phyloP scores from a whole-genome alignment of 352 stramenopile genomes.

The Pythium monospermum region DNA sequence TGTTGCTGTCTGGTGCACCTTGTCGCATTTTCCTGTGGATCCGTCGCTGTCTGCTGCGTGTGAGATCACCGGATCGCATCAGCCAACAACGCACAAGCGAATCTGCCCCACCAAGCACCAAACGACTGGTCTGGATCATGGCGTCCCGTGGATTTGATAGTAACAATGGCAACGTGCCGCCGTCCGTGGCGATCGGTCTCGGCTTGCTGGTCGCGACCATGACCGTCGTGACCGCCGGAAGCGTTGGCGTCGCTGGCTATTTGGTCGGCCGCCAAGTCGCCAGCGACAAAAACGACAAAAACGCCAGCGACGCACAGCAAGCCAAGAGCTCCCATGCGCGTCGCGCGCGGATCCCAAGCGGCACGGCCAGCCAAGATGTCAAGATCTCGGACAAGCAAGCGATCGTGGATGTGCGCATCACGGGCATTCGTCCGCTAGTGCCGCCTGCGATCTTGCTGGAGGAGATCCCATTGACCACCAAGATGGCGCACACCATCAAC shows the following conservation, averaged over 20 bases:
- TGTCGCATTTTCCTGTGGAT: slow-evolving; percentile 24
- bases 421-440: slow-evolving; percentile 79
- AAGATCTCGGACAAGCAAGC: slow-evolving; percentile 83
- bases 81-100: background rate
- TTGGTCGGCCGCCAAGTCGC: slow-evolving; percentile 48
- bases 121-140: slow-evolving; percentile 3
- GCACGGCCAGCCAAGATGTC: slow-evolving; percentile 66
- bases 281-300: slow-evolving; percentile 12
- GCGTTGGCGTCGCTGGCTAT: slow-evolving; percentile 64
- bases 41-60: background rate
- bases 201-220: slow-evolving; percentile 65
- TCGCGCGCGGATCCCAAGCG: slow-evolving; percentile 59
- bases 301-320: slow-evolving; percentile 12
- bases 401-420: slow-evolving; percentile 86
- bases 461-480: slow-evolving; percentile 74
- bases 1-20: slow-evolving; percentile 5
- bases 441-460: slow-evolving; percentile 80
- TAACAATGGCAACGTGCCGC: background rate
- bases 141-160: slow-evolving; percentile 10
- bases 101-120: slow-evolving; percentile 1
- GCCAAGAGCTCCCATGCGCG: slow-evolving; percentile 22
- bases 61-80: too few relatives aligned
- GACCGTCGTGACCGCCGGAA: slow-evolving; percentile 68
- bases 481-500: slow-evolving; percentile 82
- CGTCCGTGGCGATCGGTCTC: slow-evolving; percentile 29